Percentiles rank a stretch among this genome's conserved stretches.
Conservation (phyloP, 352 stramenopile genomes). For the Phytopythium sindhum region DNA sequence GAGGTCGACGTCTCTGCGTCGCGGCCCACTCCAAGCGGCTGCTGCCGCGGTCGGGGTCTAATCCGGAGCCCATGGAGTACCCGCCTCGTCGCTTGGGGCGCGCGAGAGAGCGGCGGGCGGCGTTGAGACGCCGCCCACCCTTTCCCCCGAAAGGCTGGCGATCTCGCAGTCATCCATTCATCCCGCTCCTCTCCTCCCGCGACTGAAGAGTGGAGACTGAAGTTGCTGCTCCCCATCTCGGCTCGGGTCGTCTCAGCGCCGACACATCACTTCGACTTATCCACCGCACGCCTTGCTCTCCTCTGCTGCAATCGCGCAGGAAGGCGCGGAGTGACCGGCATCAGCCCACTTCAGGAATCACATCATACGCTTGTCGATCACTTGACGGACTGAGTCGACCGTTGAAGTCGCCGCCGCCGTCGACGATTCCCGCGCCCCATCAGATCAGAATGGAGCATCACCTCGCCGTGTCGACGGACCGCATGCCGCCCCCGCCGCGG, state of each 20-base stretch:
- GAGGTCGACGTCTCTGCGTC: neutral
- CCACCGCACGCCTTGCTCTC: neutral
- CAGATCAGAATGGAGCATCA: conserved; percentile 3
- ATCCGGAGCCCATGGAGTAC: neutral
- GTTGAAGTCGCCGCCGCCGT: neutral
- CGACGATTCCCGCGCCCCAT: neutral
- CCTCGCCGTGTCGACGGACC: neutral
- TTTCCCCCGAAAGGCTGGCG: neutral
- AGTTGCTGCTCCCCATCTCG: neutral
- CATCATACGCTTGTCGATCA: conserved; percentile 4
- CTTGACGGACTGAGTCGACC: conserved; percentile 1
- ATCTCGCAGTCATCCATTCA: conserved; percentile 5
- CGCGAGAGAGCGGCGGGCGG: conserved; percentile 4
- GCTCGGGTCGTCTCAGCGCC: neutral
- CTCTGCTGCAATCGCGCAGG: neutral
- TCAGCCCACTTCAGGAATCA: conserved; percentile 5
- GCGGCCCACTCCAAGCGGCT: neutral
- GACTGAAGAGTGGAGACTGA: neutral
- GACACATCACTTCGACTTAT: conserved; percentile 4
- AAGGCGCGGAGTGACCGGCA: neutral
- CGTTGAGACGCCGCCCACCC: neutral
- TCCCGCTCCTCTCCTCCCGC: neutral
- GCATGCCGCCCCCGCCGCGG: neutral
- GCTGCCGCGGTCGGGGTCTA: too few species aligned
- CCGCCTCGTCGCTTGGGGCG: conserved; percentile 2